Conservation (phyloP, 139 green algal genomes). For the Microglena sp. region DNA sequence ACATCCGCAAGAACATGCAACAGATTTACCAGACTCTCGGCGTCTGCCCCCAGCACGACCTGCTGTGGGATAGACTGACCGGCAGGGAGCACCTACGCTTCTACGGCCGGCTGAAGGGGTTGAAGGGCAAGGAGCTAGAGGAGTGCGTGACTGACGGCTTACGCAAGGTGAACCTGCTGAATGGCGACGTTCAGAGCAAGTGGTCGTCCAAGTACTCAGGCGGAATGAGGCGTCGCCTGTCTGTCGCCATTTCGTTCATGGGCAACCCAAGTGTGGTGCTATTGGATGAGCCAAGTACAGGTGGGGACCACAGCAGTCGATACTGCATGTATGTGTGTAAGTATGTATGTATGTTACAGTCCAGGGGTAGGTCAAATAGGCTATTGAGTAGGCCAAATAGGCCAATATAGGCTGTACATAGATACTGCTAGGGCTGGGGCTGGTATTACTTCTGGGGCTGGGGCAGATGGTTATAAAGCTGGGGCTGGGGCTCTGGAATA, state of each 20-base stretch:
- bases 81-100: slow-evolving; percentile 86
- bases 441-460: too few species aligned
- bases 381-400: too few species aligned
- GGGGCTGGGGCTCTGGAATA: too few species aligned
- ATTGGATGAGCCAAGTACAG: too few species aligned
- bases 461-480: too few species aligned
- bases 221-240: slow-evolving; percentile 62
- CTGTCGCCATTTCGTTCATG: slow-evolving; percentile 69
- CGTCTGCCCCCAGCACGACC: slow-evolving; percentile 84
- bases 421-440: too few species aligned
- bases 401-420: too few species aligned
- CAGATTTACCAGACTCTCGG: slow-evolving; percentile 55
- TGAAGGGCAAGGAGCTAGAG: slow-evolving; percentile 28
- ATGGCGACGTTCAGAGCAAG: slow-evolving; percentile 29
- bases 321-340: too few species aligned
- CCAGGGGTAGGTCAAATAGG: too few species aligned
- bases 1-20: slow-evolving; percentile 51
- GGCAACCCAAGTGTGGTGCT: slow-evolving; percentile 50
- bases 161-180: slow-evolving; percentile 20
- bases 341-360: too few species aligned
- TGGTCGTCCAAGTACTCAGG: slow-evolving; percentile 30
- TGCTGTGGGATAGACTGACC: slow-evolving; percentile 85
- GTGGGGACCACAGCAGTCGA: too few species aligned
- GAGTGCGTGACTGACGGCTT: slow-evolving; percentile 15
- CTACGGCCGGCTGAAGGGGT: slow-evolving; percentile 80